phyloP scores from a whole-genome alignment of 2,329 filamentous ascomycete species.

The Penicillium sp. region DNA sequence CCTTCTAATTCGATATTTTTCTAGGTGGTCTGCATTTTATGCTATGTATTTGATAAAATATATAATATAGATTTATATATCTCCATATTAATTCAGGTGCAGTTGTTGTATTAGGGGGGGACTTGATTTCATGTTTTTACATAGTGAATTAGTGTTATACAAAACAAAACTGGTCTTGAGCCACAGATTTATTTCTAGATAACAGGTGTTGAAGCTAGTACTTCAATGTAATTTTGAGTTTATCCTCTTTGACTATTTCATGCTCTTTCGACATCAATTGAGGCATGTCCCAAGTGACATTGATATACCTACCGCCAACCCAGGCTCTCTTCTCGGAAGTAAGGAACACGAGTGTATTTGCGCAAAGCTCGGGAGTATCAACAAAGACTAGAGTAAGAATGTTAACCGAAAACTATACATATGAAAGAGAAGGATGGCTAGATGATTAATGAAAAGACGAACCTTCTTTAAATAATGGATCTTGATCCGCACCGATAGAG shows the following conservation, averaged over 20 bases:
- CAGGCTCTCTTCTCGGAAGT: slow-evolving; percentile 22
- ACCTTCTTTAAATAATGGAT: background rate
- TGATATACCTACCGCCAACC: slow-evolving; percentile 20
- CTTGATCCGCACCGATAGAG: background rate
- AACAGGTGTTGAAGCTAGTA: background rate
- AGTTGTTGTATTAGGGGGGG: too few relatives aligned
- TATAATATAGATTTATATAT: too few relatives aligned
- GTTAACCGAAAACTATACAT: slow-evolving; percentile 31
- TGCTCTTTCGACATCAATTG: slow-evolving; percentile 17
- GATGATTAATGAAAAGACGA: background rate
- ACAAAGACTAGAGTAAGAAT: slow-evolving; percentile 9
- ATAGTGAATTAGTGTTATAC: too few relatives aligned
- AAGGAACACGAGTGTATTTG: slow-evolving; percentile 22
- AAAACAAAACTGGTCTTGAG: too few relatives aligned
- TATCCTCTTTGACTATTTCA: slow-evolving; percentile 28
- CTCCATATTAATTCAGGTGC: too few relatives aligned
- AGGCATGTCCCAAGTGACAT: slow-evolving; percentile 19
- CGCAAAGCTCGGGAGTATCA: slow-evolving; percentile 29
- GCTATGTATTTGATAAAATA: too few relatives aligned
- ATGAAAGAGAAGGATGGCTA: too few relatives aligned
- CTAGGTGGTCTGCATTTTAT: too few relatives aligned
- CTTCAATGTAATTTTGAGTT: slow-evolving; percentile 34
- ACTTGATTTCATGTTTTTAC: too few relatives aligned
- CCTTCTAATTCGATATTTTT: too few relatives aligned
- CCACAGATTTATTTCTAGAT: too few relatives aligned